Percentiles rank a stretch among this genome's conserved stretches.
phyloP scores from a whole-genome alignment of 2,329 filamentous ascomycete species.

The Elsinoe arachidis region DNA sequence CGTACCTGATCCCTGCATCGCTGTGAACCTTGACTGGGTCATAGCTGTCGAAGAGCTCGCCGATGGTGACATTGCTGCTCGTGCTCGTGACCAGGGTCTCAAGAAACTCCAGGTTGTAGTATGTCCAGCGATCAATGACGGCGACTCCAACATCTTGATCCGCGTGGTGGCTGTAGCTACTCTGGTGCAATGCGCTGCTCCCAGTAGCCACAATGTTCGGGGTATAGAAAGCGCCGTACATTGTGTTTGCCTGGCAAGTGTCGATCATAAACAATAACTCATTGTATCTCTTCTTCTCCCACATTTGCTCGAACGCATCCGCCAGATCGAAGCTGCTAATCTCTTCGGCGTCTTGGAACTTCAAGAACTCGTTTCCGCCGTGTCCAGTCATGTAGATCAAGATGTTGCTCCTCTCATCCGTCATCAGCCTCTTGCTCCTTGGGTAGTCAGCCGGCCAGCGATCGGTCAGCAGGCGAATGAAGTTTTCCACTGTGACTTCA shows the following conservation, averaged over 20 bases:
- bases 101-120: constrained; percentile 95
- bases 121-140: constrained; percentile 97
- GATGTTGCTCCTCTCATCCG: constrained; percentile 92
- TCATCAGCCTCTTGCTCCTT: constrained; percentile 83
- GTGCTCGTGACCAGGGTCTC: constrained; percentile 82
- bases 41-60: constrained; percentile 93
- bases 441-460: constrained; percentile 91
- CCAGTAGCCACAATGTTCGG: constrained; percentile 97
- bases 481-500: constrained; percentile 98
- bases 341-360: constrained; percentile 97
- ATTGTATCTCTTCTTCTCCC: constrained; percentile 96
- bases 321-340: constrained; percentile 94
- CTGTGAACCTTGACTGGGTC: constrained; percentile 92
- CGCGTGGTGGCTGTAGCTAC: constrained; percentile 93
- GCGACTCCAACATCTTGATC: constrained; percentile 97
- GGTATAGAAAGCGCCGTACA: constrained; percentile 97
- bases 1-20: constrained; percentile 83
- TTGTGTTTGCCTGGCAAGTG: constrained; percentile 97
- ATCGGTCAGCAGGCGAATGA: constrained; percentile 90
- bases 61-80: constrained; percentile 78
- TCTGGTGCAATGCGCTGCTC: constrained; percentile 92
- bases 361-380: constrained; percentile 93
- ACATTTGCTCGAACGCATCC: constrained; percentile 98
- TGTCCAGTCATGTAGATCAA: constrained; percentile 99
- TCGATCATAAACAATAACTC: constrained; percentile 99